Evolutionary conservation across 176 grass and related monocot species (phyloP), one percentile per base, ranked within the genome.

Genomic region (Rhipidocladum racemiflorum): DNA sequence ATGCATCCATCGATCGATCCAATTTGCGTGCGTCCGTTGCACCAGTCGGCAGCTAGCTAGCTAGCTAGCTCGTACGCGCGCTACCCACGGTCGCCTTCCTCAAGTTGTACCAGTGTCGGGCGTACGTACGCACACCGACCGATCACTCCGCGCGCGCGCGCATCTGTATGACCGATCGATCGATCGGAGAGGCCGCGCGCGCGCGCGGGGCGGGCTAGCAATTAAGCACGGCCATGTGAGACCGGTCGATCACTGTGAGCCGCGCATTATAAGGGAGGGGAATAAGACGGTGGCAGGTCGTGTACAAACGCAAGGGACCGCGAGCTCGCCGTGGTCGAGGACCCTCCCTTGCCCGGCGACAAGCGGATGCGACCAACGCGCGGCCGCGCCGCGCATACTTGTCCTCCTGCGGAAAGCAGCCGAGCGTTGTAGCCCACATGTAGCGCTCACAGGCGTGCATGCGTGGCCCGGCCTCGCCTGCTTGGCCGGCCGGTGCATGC

Each of bases 251-350:
- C 44, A 20, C 70, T 53, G 28, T 34, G 11, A 0, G 49, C 46
- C 28, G 46, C 25, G 46, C 70, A 54, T 73, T 27, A 21, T 29
- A 5, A 36, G 1, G 1, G 0, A 9, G 42, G 20, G 61, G 85
- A 87, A 87, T 87, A 75, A 87, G 71, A 29, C 50, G 70, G 85
- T 75, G 78, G 70, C 78, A 13, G 40, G 70, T 68, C 17, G 78
- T 63, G 70, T 87, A 87, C 85, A 87, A 87, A 48, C 85, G 70
- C 85, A 87, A 87, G 70, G 85, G 61, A 81, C 65, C 16, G 70
- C 70, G 77, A 20, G 77, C 10, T 36, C 60, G 69, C 49, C 79
- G 78, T 42, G 66, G 78, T 36, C 36, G 50, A 70, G 78, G 78
- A 48, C 77, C 76, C 84, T 34, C 46, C 68, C 8, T 9, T 65